Percentiles rank a stretch among this genome's conserved stretches.
Evolutionary conservation across 257 asterid genomes (phyloP).

Genomic region (Marsdenia floribunda): DNA sequence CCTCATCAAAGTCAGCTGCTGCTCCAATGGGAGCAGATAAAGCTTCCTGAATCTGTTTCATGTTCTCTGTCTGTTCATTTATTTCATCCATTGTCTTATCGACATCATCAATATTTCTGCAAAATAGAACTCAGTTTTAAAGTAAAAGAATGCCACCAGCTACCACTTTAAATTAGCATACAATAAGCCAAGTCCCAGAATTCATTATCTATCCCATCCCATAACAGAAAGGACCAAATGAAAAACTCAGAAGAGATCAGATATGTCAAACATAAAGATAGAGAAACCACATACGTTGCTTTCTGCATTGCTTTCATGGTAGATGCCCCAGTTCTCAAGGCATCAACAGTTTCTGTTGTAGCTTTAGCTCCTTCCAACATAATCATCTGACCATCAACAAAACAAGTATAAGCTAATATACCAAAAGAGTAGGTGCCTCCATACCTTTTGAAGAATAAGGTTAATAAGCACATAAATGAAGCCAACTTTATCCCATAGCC

Average conservation of each 20-base stretch:
- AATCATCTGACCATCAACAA: conserved; percentile 35
- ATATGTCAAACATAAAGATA: background rate
- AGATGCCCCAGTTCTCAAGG: conserved; percentile 47
- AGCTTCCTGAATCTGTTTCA: conserved; percentile 83
- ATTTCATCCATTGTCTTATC: conserved; percentile 97
- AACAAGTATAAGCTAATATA: background rate
- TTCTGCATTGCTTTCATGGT: conserved; percentile 56
- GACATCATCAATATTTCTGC: conserved; percentile 77
- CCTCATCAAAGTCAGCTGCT: conserved; percentile 74
- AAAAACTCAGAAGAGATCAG: background rate
- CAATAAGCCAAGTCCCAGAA: background rate
- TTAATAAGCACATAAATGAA: background rate
- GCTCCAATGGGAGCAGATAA: conserved; percentile 65
- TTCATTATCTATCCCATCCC: background rate
- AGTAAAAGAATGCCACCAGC: too few species aligned
- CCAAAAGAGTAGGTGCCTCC: background rate
- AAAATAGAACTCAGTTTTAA: background rate
- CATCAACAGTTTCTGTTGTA: conserved; percentile 52
- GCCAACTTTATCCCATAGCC: background rate
- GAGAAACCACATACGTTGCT: conserved; percentile 35
- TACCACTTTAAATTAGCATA: background rate
- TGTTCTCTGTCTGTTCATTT: conserved; percentile 81
- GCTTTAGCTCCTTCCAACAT: conserved; percentile 54
- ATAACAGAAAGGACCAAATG: background rate
- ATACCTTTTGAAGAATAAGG: background rate